These are phyloP conservation scores for Ganoderma sp. DNA, from an alignment of 1,284 basidiomycete species.

Conservation along the genomic window DNA sequence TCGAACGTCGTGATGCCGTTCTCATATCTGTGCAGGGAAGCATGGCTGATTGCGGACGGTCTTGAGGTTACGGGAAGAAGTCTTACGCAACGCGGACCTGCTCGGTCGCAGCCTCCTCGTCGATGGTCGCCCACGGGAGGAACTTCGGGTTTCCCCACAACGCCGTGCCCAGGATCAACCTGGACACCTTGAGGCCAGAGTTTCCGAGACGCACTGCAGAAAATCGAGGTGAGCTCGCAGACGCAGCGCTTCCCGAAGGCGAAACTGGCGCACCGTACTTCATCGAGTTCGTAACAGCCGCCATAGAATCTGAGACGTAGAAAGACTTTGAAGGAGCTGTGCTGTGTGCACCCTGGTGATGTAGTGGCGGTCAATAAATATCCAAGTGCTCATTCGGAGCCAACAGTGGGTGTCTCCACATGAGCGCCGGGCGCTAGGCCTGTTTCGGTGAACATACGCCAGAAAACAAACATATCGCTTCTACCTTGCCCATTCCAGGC, in stretches of 20 bases:
- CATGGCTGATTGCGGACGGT: constrained; percentile 40
- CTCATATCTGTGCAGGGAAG: constrained; percentile 42
- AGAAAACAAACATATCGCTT: background rate
- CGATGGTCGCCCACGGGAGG: background rate
- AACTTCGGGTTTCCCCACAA: background rate
- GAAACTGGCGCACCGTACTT: background rate
- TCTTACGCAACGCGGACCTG: constrained; percentile 25
- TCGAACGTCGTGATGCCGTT: constrained; percentile 59
- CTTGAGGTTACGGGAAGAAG: too few relatives aligned
- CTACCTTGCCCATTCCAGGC: background rate
- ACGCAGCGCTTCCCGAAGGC: too few relatives aligned
- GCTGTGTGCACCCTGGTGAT: too few relatives aligned
- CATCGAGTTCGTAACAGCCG: background rate
- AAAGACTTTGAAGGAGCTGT: too few relatives aligned
- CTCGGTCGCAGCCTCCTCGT: constrained; percentile 45
- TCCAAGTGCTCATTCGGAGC: background rate
- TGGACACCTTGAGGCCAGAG: constrained; percentile 7
- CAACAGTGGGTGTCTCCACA: background rate
- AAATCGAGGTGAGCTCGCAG: background rate
- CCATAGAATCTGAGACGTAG: background rate
- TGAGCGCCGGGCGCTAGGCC: background rate
- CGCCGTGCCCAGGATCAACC: background rate
- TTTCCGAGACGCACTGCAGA: background rate
- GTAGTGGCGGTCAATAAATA: background rate
- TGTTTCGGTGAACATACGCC: background rate